Base-by-base conservation (phyloP, 768 basidiomycete species). In the Lactifluus hygrophoroides region DNA sequence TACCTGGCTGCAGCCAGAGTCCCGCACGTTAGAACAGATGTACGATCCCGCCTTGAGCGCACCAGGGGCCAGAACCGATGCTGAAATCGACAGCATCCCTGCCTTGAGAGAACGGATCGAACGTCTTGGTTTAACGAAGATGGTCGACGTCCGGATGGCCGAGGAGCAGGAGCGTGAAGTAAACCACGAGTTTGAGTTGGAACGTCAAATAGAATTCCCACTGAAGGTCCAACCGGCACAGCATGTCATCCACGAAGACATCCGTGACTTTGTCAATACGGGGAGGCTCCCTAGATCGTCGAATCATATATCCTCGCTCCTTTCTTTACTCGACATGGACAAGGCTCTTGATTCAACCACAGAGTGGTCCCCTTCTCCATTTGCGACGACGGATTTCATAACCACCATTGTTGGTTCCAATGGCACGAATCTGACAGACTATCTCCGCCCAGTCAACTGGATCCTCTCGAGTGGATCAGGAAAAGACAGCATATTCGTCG, bases 401-500 rank as follows among this genome's bases (percentile, higher is more conserved):
- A 38, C 38, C 5, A 55, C 54, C 1, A 47, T 45, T 3, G 25
- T 14, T 2, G 17, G 3, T 21, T 45, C 17, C 16, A 46, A n/a
- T 11, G 10, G 17, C 17, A 17, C 11, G 19, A 6, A 5, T 10
- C 14, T 57, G 40, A 40, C 46, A 25, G 56, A 57, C 13, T 57
- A 50, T 10, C 51, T 59, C 19, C 57, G 57, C 27, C 51, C 57
- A 5, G 51, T 58, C 32, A 52, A 52, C 51, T 58, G 57, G 51
- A 40, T 53, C 14, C 27, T 58, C 5, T 53, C 57, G n/a, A 57
- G 42, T 38, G 44, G 51, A 42, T 35, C 13, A 17, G 49, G 48
- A 30, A 34, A 34, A 35, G 4, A 40, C 16, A 40, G 32, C 34
- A 19, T 19, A 11, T 9, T 47, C 32, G 27, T 58, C 37, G 57